These are phyloP conservation scores for Forsythia suspensa DNA, from an alignment of 257 asterid genomes.

Conservation along the genomic window DNA sequence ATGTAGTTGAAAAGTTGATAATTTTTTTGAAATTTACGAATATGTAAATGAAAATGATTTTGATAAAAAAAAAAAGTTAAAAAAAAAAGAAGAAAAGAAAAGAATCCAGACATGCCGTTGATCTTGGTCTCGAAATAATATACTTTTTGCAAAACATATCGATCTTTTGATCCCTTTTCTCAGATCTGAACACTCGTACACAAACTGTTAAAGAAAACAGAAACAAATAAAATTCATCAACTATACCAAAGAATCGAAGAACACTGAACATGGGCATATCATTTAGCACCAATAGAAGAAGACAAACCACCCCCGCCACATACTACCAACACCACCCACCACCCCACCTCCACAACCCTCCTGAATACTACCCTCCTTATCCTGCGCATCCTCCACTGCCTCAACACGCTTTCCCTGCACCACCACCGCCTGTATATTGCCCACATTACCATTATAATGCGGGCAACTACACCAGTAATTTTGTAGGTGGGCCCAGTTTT, in stretches of 20 bases:
- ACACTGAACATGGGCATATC: constrained; percentile 46
- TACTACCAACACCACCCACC: constrained; percentile 3
- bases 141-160: neutral
- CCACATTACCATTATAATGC: constrained; percentile 37
- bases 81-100: no score
- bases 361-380: constrained; percentile 8
- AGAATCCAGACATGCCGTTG: no score
- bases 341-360: neutral
- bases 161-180: neutral
- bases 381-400: constrained; percentile 29
- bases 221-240: neutral
- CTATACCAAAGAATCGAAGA: neutral
- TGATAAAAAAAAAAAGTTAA: no score
- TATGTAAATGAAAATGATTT: no score
- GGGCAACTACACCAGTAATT: constrained; percentile 41
- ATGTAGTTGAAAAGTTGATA: no score
- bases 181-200: neutral
- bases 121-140: no score
- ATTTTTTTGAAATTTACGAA: no score
- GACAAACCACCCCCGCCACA: constrained; percentile 36
- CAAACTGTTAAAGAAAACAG: neutral
- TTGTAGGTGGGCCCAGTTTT: constrained; percentile 52
- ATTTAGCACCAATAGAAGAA: constrained; percentile 45
- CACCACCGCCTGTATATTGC: constrained; percentile 38
- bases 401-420: constrained; percentile 33